Percentiles rank a stretch among this genome's conserved stretches.
Conservation (phyloP, 2,329 filamentous ascomycete genomes). For the Nigrospora osmanthi region DNA sequence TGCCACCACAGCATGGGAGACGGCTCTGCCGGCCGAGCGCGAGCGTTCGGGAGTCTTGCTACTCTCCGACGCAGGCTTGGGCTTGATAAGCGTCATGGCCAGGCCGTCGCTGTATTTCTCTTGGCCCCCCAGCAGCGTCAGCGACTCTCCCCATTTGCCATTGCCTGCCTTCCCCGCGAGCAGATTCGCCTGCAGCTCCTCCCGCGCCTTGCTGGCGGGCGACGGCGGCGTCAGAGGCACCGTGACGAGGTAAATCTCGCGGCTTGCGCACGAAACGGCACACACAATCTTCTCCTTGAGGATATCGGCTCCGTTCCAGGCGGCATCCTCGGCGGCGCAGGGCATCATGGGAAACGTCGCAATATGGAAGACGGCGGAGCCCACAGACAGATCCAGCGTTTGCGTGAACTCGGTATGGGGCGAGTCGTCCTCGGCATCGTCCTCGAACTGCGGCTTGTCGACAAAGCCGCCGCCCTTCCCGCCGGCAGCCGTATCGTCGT, state of each 20-base stretch:
- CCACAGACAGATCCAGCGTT: slow-evolving; percentile 52
- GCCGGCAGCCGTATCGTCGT: slow-evolving; percentile 41
- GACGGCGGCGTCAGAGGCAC: slow-evolving; percentile 56
- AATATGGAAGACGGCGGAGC: slow-evolving; percentile 46
- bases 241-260: slow-evolving; percentile 48
- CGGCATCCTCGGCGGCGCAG: slow-evolving; percentile 39
- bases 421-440: slow-evolving; percentile 36
- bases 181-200: slow-evolving; percentile 42
- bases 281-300: slow-evolving; percentile 54
- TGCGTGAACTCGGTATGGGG: slow-evolving; percentile 50
- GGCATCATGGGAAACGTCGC: slow-evolving; percentile 46
- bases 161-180: slow-evolving; percentile 48
- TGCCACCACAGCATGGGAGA: slow-evolving; percentile 45
- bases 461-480: slow-evolving; percentile 24
- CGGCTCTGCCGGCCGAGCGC: slow-evolving; percentile 14
- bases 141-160: slow-evolving; percentile 55
- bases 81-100: slow-evolving; percentile 43
- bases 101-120: slow-evolving; percentile 44
- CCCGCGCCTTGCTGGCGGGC: slow-evolving; percentile 47
- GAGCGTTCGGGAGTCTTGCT: slow-evolving; percentile 31
- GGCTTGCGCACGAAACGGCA: slow-evolving; percentile 49
- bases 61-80: slow-evolving; percentile 22
- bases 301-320: slow-evolving; percentile 36
- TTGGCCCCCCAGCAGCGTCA: slow-evolving; percentile 47
- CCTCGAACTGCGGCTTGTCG: slow-evolving; percentile 53